These are phyloP conservation scores for Oryza rufipogon DNA, from an alignment of 176 grass and related monocot species.

Conservation along the genomic window DNA sequence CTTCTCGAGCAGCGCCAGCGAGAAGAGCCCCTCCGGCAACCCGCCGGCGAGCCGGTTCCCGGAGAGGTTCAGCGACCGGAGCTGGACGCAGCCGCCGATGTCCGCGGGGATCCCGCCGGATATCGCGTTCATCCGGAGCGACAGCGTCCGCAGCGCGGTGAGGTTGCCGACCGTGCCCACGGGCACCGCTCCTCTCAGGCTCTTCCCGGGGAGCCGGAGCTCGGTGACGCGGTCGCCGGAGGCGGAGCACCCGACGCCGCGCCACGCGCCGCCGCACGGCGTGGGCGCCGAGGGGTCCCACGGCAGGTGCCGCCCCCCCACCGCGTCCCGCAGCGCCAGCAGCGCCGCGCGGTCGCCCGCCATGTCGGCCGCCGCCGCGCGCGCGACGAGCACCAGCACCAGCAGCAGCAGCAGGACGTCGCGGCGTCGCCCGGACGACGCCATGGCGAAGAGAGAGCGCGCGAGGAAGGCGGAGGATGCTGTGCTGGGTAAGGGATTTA, in stretches of 20 bases:
- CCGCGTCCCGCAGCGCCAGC: constrained; percentile 38
- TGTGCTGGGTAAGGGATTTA: not conserved
- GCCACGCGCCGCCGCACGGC: constrained; percentile 56
- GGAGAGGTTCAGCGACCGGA: constrained; percentile 38
- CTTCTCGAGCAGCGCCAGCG: constrained; percentile 52
- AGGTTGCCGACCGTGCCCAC: constrained; percentile 71
- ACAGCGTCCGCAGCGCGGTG: constrained; percentile 64
- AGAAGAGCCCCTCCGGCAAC: constrained; percentile 60
- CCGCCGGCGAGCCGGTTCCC: constrained; percentile 51
- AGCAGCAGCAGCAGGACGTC: not conserved
- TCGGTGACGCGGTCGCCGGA: constrained; percentile 45
- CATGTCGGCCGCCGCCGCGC: not conserved
- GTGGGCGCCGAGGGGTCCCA: constrained; percentile 49
- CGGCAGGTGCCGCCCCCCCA: not conserved
- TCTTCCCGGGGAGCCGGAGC: constrained; percentile 53
- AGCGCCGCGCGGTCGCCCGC: constrained; percentile 59
- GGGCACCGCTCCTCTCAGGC: constrained; percentile 48
- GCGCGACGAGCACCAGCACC: not conserved
- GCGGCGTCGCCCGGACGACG: not conserved
- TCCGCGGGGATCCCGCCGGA: constrained; percentile 62
- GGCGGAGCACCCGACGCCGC: constrained; percentile 52
- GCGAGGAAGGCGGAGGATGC: not conserved
- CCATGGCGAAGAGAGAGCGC: not conserved
- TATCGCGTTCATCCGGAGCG: constrained; percentile 70
- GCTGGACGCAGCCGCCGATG: constrained; percentile 46